Evolutionary conservation across 352 stramenopile species (phyloP), one percentile per base, ranked within the genome.

Genomic region (Phytophthora pistaciae): DNA sequence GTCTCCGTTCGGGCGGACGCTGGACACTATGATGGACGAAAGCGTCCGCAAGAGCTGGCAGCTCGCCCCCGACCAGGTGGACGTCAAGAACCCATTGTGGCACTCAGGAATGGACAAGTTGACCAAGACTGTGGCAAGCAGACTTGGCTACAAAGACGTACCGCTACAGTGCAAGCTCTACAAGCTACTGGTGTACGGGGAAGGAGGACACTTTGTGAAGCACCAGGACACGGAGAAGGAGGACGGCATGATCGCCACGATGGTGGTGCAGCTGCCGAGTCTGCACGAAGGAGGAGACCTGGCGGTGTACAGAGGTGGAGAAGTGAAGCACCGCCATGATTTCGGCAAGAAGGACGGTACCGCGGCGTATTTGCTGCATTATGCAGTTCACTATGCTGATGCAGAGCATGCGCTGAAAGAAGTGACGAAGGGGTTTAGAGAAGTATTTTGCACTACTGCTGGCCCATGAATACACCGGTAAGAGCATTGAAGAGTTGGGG

Each of bases 151-250:
- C 52, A 52, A 57, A 8, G 58, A 36, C n/a, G 42, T 68, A 11
- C 23, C 29, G 27, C 46, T 65, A 16, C 46, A 50, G 18, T 65
- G 70, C n/a, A 36, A 56, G 14, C 49, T 62, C 40, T 82, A 85
- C 75, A 85, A 88, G 72, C 25, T 88, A 40, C 55, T 84, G 21
- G 42, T 83, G 33, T 83, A 84, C 23, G 80, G 74, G 36, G 13
- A 67, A 27, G 77, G 67, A 36, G 69, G 75, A 84, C 48, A 86
- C 42, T 88, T 85, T 44, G 48, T 66, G 5, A 72, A 72, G 31
- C 79, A 90, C 59, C 72, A 80, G 48, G 78, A 89, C 58, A 88
- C 77, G 20, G 82, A 88, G 66, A 88, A 88, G 44, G 68, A 90
- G 44, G 68, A 68, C 21, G 78, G 78, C 14, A 87, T 85, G 80